Conservation (phyloP, 139 green algal genomes). For the Pseudopediastrum boryanum region DNA sequence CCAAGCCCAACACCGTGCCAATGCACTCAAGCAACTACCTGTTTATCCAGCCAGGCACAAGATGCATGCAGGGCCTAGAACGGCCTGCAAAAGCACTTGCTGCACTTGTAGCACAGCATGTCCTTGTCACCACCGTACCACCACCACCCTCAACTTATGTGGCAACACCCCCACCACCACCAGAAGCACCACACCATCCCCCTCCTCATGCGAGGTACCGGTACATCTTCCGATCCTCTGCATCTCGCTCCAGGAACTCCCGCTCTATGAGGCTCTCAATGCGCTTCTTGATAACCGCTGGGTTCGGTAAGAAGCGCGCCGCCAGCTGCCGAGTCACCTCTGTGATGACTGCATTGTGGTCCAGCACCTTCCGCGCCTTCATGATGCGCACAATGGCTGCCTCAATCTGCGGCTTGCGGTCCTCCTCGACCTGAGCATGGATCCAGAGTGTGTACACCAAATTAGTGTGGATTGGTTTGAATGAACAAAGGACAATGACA, state of each 20-base stretch:
- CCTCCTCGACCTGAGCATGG: conserved; percentile 85
- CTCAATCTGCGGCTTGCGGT: conserved; percentile 98
- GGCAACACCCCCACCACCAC: background rate
- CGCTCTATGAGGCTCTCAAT: conserved; percentile 98
- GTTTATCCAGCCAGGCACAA: too few species aligned
- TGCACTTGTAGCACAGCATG: too few species aligned
- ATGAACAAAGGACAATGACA: too few species aligned
- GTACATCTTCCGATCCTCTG: conserved; percentile 91
- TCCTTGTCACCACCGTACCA: background rate
- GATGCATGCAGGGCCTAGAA: too few species aligned
- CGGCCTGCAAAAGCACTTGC: too few species aligned
- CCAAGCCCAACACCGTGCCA: too few species aligned
- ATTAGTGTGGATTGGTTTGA: too few species aligned
- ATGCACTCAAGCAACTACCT: too few species aligned
- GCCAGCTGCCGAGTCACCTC: conserved; percentile 93
- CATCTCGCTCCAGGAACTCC: conserved; percentile 95
- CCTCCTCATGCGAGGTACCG: conserved; percentile 76
- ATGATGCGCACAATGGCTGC: conserved; percentile 98
- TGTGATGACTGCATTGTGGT: conserved; percentile 93
- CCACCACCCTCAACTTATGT: background rate
- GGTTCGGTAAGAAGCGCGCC: conserved; percentile 89
- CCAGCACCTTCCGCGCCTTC: conserved; percentile 86
- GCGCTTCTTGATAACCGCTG: conserved; percentile 96
- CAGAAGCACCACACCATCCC: background rate
- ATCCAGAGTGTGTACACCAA: too few species aligned